phyloP scores from a whole-genome alignment of 495 filamentous ascomycete species.

The Daldinia loculata region DNA sequence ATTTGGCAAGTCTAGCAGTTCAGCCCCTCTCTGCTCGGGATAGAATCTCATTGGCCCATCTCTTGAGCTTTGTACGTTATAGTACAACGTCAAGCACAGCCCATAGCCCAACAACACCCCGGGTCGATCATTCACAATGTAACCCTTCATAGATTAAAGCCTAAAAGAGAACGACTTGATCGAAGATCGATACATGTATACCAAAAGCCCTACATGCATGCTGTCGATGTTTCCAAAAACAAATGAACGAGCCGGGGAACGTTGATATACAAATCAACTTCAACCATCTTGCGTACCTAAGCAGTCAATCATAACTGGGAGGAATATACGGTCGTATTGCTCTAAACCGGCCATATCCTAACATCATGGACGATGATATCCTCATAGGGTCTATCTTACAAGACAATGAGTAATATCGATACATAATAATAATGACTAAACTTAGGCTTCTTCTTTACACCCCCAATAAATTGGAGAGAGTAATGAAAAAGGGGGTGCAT shows the following conservation, averaged over 20 bases:
- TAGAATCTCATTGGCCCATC: not conserved
- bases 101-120: not conserved
- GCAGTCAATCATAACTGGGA: too few relatives aligned
- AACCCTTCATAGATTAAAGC: not conserved
- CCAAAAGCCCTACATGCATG: not conserved
- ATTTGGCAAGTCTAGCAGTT: constrained; percentile 11
- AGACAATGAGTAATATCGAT: not conserved
- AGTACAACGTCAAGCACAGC: not conserved
- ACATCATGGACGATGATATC: not conserved
- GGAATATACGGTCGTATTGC: too few relatives aligned
- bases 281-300: too few relatives aligned
- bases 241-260: too few relatives aligned
- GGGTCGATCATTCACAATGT: not conserved
- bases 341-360: not conserved
- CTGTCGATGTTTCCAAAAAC: not conserved
- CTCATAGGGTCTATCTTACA: not conserved
- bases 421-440: not conserved
- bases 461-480: constrained; percentile 26
- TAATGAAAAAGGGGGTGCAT: constrained; percentile 20
- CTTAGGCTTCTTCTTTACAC: constrained; percentile 15
- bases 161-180: too few relatives aligned
- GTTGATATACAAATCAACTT: too few relatives aligned
- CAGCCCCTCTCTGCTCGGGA: constrained; percentile 4
- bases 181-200: not conserved
- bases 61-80: not conserved